A percentile compares a stretch with the other conserved stretches of the same genome.
phyloP scores from a whole-genome alignment of 2,329 filamentous ascomycete species.

The Ophioceras dolichostomum region DNA sequence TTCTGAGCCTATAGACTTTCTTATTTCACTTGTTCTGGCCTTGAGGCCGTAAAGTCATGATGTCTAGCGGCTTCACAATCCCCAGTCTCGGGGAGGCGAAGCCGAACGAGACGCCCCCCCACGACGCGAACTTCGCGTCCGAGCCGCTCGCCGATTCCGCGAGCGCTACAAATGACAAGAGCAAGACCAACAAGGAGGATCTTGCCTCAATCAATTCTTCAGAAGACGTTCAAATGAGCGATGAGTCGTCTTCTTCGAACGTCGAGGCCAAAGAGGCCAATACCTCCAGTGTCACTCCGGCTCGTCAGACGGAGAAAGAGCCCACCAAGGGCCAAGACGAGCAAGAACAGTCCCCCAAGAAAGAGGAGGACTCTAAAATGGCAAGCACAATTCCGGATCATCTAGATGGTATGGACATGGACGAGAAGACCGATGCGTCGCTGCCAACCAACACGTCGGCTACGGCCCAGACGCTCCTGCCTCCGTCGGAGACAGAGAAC shows the following conservation, averaged over 20 bases:
- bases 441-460: neutral
- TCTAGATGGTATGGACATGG: neutral
- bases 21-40: neutral
- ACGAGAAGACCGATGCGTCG: neutral
- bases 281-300: neutral
- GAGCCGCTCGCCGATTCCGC: constrained; percentile 10
- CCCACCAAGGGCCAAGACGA: neutral
- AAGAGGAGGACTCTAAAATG: no score
- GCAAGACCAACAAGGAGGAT: no score
- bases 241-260: no score
- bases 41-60: neutral
- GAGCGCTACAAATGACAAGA: constrained; percentile 3
- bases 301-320: neutral
- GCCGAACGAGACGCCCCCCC: constrained; percentile 11
- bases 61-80: constrained; percentile 12
- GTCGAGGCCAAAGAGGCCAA: neutral
- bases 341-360: neutral
- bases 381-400: neutral
- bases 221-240: no score
- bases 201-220: no score
- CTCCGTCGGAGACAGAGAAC: no score
- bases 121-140: constrained; percentile 9
- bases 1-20: no score
- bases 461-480: no score
- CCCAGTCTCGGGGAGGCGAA: constrained; percentile 16